A percentile compares a stretch with the other conserved stretches of the same genome.
Conservation (phyloP, 495 filamentous ascomycete species). For the Peziza echinospora region DNA sequence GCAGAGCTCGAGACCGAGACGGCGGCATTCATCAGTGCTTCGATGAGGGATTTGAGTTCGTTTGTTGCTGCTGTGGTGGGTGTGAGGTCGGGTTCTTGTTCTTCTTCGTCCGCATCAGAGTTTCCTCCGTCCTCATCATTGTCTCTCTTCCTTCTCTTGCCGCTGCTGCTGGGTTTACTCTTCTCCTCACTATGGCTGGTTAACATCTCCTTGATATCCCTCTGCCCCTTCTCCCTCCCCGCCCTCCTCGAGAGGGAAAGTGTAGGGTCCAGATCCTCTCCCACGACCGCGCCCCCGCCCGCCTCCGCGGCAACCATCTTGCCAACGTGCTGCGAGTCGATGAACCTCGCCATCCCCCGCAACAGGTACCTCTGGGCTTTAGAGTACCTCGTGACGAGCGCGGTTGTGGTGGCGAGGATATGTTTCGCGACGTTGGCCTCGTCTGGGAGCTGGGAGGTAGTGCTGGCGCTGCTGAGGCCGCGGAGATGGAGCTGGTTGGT, state of each 20-base stretch:
- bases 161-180: conserved; percentile 13
- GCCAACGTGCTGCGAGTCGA: conserved; percentile 48
- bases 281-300: conserved; percentile 65
- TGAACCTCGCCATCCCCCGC: conserved; percentile 45
- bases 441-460: conserved; percentile 37
- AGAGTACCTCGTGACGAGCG: conserved; percentile 18
- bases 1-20: no score
- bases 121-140: conserved; percentile 39
- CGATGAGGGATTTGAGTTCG: conserved; percentile 36
- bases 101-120: conserved; percentile 43
- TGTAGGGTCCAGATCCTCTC: conserved; percentile 46
- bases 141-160: conserved; percentile 20
- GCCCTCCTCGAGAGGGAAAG: conserved; percentile 25
- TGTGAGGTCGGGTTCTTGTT: conserved; percentile 34
- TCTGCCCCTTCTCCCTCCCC: conserved; percentile 43
- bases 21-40: conserved; percentile 23
- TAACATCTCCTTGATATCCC: conserved; percentile 51
- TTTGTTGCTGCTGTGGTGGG: conserved; percentile 24
- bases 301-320: conserved; percentile 72
- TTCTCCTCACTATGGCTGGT: conserved; percentile 3
- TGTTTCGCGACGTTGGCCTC: conserved; percentile 30
- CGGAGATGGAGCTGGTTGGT: background rate
- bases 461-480: conserved; percentile 7
- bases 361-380: conserved; percentile 24
- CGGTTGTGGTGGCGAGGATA: conserved; percentile 27